Base-by-base conservation (phyloP, 345 rosid genomes). In the Populus alba region DNA sequence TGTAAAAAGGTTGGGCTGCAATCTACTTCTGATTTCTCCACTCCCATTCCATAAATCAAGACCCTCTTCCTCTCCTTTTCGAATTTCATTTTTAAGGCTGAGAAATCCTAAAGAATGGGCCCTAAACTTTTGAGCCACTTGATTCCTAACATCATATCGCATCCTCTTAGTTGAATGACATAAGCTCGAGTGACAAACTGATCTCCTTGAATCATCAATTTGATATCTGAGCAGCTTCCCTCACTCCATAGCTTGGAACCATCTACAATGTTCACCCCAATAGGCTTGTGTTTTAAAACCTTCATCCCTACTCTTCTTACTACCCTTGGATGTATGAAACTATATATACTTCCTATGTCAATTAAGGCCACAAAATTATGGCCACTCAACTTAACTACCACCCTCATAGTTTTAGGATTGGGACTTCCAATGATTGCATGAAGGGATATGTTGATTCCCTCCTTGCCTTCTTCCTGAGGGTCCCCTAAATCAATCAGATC, bases 1-100 rank as follows among this genome's bases (percentile, higher is more conserved):
- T 49, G 55, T 17, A 49, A 49, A 7, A 17, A 49, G 1, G 8
- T 49, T 1, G 22, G 55, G 22, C 0, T 49, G 41, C 1, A 38
- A 0, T 49, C 8, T 0, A 49, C 55, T 1, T 4, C 0, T 16
- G 8, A 17, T 0, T 49, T 5, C 20, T 49, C 55, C 8, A 5
- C 6, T 0, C 2, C 22, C 8, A 17, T 49, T 1, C 22, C 55
- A 4, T 2, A 3, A 17, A 49, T 49, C 0, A 0, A 0, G 1
- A 49, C 0, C 0, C 0, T 49, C 0, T 49, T 17, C 0, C 20
- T 8, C 7, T 17, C 8, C 2, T 49, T 5, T 17, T 49, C 1
- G 7, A 49, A 16, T 1, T 49, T 22, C 22, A 49, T 49, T 49
- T 16, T 16, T 0, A 49, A 6, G 22, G 55, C 18, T 1, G 22